phyloP scores from a whole-genome alignment of 2,329 filamentous ascomycete species.

The Fusarium chuoi region DNA sequence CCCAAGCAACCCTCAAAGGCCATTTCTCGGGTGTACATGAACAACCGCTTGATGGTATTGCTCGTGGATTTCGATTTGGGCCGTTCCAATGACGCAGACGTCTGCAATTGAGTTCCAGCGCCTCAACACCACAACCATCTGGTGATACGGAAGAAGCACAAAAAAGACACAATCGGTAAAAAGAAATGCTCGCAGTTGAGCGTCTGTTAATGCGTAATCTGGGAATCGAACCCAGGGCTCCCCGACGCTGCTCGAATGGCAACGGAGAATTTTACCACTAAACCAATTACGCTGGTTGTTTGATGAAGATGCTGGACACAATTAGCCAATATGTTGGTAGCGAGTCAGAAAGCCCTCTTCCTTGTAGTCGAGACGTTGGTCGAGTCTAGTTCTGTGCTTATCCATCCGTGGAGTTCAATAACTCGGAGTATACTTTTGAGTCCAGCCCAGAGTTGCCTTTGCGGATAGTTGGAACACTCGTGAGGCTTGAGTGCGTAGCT shows the following conservation, averaged over 20 bases:
- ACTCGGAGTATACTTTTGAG: rapidly evolving
- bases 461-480: rapidly evolving
- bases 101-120: no score
- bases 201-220: slow-evolving; percentile 11
- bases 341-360: rapidly evolving
- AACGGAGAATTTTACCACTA: slow-evolving; percentile 41
- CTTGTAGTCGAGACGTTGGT: neutral
- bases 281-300: slow-evolving; percentile 33
- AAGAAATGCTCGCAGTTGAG: rapidly evolving
- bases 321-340: rapidly evolving
- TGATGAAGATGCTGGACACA: neutral
- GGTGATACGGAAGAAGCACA: neutral
- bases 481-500: neutral
- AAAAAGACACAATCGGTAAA: neutral
- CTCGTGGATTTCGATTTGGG: neutral
- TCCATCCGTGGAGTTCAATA: no score
- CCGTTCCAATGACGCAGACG: rapidly evolving
- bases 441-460: rapidly evolving
- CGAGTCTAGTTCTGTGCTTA: no score
- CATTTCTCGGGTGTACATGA: neutral
- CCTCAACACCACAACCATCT: neutral
- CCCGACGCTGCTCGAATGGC: slow-evolving; percentile 28
- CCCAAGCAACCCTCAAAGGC: no score
- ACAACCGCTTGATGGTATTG: rapidly evolving
- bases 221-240: slow-evolving; percentile 39